These are phyloP conservation scores for Fragaria iinumae DNA, from an alignment of 306 rosid species.

Conservation along the genomic window DNA sequence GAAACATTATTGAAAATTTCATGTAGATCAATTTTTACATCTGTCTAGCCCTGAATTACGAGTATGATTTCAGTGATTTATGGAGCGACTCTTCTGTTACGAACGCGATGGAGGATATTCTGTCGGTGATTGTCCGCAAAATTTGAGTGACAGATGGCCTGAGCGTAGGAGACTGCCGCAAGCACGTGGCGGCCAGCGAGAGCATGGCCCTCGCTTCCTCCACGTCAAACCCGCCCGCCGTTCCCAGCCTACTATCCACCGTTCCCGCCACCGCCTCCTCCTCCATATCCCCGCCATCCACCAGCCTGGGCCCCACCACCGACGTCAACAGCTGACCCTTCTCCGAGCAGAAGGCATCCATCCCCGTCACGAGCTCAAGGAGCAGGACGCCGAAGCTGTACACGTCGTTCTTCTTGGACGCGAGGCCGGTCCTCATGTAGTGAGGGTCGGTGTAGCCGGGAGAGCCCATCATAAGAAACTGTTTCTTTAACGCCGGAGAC, in stretches of 20 bases:
- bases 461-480: constrained; percentile 42
- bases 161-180: constrained; percentile 36
- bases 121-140: constrained; percentile 18
- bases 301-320: neutral
- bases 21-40: neutral
- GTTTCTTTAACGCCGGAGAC: neutral
- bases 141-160: constrained; percentile 37
- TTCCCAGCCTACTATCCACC: constrained; percentile 33
- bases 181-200: constrained; percentile 31
- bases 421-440: constrained; percentile 48
- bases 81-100: neutral
- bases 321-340: constrained; percentile 30
- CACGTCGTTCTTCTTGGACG: constrained; percentile 53
- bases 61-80: neutral
- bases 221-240: constrained; percentile 21
- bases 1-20: neutral
- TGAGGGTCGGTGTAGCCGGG: constrained; percentile 59
- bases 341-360: constrained; percentile 38
- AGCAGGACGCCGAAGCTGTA: constrained; percentile 48
- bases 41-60: neutral
- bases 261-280: neutral
- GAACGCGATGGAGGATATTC: constrained; percentile 9
- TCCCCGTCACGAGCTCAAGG: constrained; percentile 43
- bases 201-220: constrained; percentile 37
- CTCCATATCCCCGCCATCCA: neutral